phyloP scores from a whole-genome alignment of 192 early-diverging fungal genomes.

The Neocallimastix lanati region DNA sequence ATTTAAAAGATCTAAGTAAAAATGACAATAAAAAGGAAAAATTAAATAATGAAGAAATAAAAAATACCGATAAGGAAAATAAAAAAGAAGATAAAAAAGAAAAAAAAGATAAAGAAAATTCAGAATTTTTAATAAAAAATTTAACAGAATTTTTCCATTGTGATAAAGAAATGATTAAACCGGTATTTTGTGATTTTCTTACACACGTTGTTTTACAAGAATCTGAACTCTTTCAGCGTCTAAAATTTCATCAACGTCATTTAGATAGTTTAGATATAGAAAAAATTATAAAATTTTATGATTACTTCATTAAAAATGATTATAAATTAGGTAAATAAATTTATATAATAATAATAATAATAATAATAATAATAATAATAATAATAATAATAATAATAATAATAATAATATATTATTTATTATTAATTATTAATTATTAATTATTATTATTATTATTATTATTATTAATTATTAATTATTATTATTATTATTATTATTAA shows the following conservation, averaged over 20 bases:
- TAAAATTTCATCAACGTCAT: conserved; percentile 21
- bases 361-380: no score
- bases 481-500: no score
- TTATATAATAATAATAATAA: no score
- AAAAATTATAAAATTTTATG: conserved; percentile 13
- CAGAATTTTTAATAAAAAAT: neutral
- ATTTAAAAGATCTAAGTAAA: neutral
- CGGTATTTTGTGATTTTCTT: neutral
- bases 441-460: no score
- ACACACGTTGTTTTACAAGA: conserved; percentile 9
- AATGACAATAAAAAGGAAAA: neutral
- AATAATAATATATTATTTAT: no score
- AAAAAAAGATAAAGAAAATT: neutral
- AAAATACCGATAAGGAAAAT: neutral
- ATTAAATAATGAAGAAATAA: neutral
- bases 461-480: no score
- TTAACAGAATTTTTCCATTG: neutral
- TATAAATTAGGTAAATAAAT: neutral
- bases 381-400: no score
- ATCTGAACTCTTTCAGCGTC: conserved; percentile 19
- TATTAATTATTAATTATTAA: no score
- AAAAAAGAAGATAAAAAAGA: neutral
- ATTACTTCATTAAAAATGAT: neutral
- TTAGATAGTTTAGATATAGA: conserved; percentile 42
- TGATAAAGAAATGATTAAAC: neutral